These are phyloP conservation scores for Leccinum subrobustum DNA, from an alignment of 1,284 basidiomycete species.

Conservation along the genomic window DNA sequence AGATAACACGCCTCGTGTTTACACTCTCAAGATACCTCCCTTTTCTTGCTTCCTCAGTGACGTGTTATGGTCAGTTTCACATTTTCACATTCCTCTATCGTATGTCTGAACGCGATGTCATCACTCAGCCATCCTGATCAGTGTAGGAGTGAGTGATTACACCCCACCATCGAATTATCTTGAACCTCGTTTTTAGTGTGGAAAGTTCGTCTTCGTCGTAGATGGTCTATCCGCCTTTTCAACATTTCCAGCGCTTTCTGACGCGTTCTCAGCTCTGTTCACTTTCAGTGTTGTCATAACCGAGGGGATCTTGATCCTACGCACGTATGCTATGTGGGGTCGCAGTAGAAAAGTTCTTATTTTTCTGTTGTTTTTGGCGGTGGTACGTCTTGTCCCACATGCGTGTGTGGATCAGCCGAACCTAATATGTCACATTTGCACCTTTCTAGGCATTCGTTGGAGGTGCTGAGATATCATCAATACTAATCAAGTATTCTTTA, in stretches of 20 bases:
- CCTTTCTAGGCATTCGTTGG: constrained; percentile 18
- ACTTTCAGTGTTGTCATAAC: background rate
- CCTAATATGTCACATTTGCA: background rate
- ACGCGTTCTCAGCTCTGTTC: background rate
- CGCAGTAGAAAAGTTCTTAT: constrained; percentile 19
- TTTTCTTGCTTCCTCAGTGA: background rate
- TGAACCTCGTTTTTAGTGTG: background rate
- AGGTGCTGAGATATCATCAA: background rate
- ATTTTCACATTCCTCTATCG: background rate
- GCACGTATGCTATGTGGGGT: constrained; percentile 29
- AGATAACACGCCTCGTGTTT: background rate
- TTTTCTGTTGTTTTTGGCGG: constrained; percentile 22
- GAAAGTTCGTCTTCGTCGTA: background rate
- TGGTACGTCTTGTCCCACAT: constrained; percentile 9
- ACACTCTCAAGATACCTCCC: background rate
- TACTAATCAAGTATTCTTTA: background rate
- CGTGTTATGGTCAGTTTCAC: background rate
- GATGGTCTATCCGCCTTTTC: background rate
- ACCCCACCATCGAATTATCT: background rate
- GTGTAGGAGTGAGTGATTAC: background rate
- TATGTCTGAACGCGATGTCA: background rate
- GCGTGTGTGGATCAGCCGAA: background rate
- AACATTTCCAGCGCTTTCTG: background rate
- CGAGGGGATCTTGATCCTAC: constrained; percentile 6
- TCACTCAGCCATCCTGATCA: constrained; percentile 9